Base-by-base conservation (phyloP, 495 filamentous ascomycete species). In the Penicillium crystallinum region DNA sequence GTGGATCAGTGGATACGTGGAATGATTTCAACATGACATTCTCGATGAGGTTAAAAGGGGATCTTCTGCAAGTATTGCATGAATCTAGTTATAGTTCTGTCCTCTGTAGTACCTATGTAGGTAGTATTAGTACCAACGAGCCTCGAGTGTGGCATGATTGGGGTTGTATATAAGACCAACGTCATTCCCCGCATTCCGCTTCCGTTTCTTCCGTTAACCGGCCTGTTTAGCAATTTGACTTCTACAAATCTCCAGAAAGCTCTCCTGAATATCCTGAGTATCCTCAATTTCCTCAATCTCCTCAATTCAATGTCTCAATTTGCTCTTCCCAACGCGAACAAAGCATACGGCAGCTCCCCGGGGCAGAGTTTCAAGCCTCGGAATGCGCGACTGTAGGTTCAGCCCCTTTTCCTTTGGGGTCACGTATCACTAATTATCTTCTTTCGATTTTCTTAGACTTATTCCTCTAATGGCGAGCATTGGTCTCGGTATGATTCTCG, bases 391-490 rank as follows among this genome's bases (percentile, higher is more conserved):
- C 46, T 55, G 63, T 65, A 57, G 17, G 48, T 59, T 18, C 4
- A 19, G n/a, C 42, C 25, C 49, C 27, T 10, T 48, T 36, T 38
- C 27, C 4, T 23, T 0, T 5, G 14, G 11, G 15, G 14, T 21
- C 12, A 45, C 18, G 23, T 21, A 31, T 29, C 34, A 8, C 17
- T 31, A 12, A 18, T 10, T 19, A 22, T 27, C 7, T 27, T 27
- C 7, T 27, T 27, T 27, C 7, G 23, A 7, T 27, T 27, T 27
- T 27, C 7, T 18, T 33, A 72, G 69, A 55, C 66, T 65, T 46
- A 57, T 72, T 30, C 67, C 69, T 5, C n/a, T 65, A 0, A 59
- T 72, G 43, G 69, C 60, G 6, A 57, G 60, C 17, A 48, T 69
- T 6, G 66, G 65, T 36, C 59, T 70, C 37, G 65, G 69, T 69